phyloP scores from a whole-genome alignment of 139 green algal genomes.

The Yamagishiella unicocca region DNA sequence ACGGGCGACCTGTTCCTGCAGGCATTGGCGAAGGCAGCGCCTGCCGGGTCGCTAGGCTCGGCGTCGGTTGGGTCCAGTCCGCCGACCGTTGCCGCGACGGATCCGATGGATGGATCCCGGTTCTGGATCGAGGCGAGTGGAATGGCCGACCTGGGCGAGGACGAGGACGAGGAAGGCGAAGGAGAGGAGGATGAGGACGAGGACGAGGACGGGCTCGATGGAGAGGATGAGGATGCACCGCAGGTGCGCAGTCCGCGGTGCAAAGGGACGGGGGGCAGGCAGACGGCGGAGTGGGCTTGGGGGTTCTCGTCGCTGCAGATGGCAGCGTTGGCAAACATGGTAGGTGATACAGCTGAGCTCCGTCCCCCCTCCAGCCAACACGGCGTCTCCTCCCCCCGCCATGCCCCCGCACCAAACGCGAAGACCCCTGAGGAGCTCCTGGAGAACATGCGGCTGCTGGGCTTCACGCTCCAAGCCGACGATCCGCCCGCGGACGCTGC shows the following conservation, averaged over 20 bases:
- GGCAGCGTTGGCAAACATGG: too few species aligned
- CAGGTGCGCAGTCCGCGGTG: conserved; percentile 12
- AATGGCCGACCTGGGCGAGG: conserved; percentile 18
- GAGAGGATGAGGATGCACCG: neutral
- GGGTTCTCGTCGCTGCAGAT: too few species aligned
- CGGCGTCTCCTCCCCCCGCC: too few species aligned
- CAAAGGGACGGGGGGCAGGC: too few species aligned
- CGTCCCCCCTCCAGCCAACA: too few species aligned
- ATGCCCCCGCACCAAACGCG: too few species aligned
- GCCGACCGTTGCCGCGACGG: too few species aligned
- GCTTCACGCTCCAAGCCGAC: neutral
- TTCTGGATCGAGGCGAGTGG: conserved; percentile 43
- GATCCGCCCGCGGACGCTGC: neutral
- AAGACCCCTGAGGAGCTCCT: conserved; percentile 38
- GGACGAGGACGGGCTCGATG: neutral
- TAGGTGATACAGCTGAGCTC: too few species aligned
- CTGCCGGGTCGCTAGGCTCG: too few species aligned
- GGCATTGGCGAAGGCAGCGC: too few species aligned
- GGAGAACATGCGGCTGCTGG: conserved; percentile 25
- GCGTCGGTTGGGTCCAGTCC: neutral
- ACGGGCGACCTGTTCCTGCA: too few species aligned
- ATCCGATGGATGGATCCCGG: conserved; percentile 27
- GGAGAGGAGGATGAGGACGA: conserved; percentile 19
- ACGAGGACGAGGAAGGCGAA: conserved; percentile 28
- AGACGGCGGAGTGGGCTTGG: too few species aligned